A percentile compares a stretch with the other conserved stretches of the same genome.
phyloP scores from a whole-genome alignment of 73 alveolate genomes.

The Effrenium voratum region DNA sequence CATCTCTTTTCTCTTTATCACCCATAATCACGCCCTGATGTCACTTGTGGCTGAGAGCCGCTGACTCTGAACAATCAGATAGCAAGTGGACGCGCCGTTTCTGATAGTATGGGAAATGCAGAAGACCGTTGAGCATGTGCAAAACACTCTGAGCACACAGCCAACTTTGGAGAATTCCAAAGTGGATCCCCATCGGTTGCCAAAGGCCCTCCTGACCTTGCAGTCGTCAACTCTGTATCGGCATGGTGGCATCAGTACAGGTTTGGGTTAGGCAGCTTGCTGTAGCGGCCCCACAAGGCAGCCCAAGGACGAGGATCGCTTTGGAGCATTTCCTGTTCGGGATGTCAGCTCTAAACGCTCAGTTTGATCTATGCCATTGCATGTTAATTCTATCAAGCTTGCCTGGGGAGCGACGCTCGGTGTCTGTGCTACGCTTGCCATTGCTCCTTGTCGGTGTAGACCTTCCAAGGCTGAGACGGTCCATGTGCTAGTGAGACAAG shows the following conservation, averaged over 20 bases:
- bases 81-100: no score
- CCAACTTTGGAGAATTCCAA: constrained; percentile 70
- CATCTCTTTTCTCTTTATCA: no score
- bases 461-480: not conserved
- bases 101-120: no score
- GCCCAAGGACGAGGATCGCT: constrained; percentile 76
- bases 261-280: not conserved
- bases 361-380: not conserved
- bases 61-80: no score
- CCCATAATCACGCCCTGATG: no score
- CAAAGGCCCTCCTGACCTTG: constrained; percentile 77
- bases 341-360: not conserved
- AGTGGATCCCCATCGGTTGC: constrained; percentile 75
- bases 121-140: not conserved
- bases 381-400: no score
- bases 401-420: constrained; percentile 72
- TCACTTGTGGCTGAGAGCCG: no score
- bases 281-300: constrained; percentile 80
- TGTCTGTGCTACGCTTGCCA: constrained; percentile 40
- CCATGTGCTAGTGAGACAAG: not conserved
- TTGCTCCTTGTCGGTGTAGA: constrained; percentile 35
- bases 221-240: not conserved
- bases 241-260: not conserved
- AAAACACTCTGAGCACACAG: not conserved
- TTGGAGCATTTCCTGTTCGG: constrained; percentile 38